A percentile compares a stretch with the other conserved stretches of the same genome.
Conservation (phyloP, 73 alveolate species). For the Effrenium voratum region DNA sequence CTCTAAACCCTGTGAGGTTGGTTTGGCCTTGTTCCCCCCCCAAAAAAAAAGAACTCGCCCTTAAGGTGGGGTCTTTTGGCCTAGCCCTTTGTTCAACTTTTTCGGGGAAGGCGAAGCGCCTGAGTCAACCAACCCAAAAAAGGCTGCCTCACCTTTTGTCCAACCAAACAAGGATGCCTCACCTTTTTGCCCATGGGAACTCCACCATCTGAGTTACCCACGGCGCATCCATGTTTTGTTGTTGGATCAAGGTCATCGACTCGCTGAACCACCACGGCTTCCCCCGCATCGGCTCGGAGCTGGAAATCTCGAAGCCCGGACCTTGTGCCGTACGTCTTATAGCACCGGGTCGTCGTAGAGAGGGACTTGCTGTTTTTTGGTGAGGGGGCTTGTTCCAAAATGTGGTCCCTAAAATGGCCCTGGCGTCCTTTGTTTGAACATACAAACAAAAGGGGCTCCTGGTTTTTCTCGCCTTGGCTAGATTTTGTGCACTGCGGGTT, state of each 20-base stretch:
- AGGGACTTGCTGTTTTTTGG: neutral
- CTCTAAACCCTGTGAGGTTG: too few relatives aligned
- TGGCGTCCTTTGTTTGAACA: too few relatives aligned
- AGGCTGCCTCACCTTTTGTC: neutral
- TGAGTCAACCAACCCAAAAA: too few relatives aligned
- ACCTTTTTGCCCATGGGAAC: neutral
- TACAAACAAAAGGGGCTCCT: too few relatives aligned
- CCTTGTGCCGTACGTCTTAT: too few relatives aligned
- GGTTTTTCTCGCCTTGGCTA: neutral
- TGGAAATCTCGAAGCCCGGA: slow-evolving; percentile 54
- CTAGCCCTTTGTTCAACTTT: neutral
- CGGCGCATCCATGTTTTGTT: neutral
- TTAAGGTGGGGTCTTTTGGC: neutral
- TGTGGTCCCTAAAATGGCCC: too few relatives aligned
- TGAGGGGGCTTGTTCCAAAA: too few relatives aligned
- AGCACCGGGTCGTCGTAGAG: too few relatives aligned
- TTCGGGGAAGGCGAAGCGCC: neutral
- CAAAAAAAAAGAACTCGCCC: too few relatives aligned
- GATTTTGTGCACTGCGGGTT: neutral
- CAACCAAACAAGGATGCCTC: neutral
- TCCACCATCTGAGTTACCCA: neutral
- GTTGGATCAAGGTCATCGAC: slow-evolving; percentile 38
- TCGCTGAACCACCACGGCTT: slow-evolving; percentile 81
- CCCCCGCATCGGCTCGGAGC: slow-evolving; percentile 91
- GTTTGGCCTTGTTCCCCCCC: too few relatives aligned